Base-by-base conservation (phyloP, 176 grass and related monocot genomes). In the Cenchrus fungigraminus region DNA sequence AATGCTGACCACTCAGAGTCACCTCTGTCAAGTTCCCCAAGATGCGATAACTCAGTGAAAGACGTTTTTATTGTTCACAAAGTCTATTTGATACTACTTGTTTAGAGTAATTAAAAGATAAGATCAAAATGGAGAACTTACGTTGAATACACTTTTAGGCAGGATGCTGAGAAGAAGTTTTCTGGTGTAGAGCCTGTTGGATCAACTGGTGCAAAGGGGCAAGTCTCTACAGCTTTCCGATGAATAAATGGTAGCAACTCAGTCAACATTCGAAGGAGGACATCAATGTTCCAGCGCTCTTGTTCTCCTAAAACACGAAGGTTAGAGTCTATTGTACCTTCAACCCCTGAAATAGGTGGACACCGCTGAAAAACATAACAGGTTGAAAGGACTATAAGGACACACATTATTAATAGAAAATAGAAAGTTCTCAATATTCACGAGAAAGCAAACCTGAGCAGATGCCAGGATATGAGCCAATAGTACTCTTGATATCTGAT, bases 251-350 rank as follows among this genome's bases (percentile, higher is more conserved):
- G 96, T 47, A 98, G 81, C 84, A 95, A 85, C 58, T 92, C 83
- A 76, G 85, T 91, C 89, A 95, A 85, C 93, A 95, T 91, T 45
- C 96, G 89, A 65, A 98, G 90, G 19, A 98, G 87, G 46, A 92
- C 96, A 65, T 91, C 91, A 84, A 98, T 95, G 80, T 94, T 95
- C 96, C 96, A 98, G 80, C 91, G 88, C 79, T 94, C 93, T 83
- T 91, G 88, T 86, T 98, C 93, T 62, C 96, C 91, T 59, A 98
- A 80, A 86, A 90, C 91, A 61, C 86, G 91, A 65, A 98, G 83
- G 85, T 98, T 85, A 82, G 91, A 98, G 50, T 98, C 96, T 77
- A 92, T 79, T 87, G 96, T 92, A 89, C 96, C 88, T 88, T 92
- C 93, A 84, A 95, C 93, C 85, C 96, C 96, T 43, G 91, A 98